These are phyloP conservation scores for Macrophomina pseudophaseolina DNA, from an alignment of 2,329 filamentous ascomycete genomes.

Conservation along the genomic window DNA sequence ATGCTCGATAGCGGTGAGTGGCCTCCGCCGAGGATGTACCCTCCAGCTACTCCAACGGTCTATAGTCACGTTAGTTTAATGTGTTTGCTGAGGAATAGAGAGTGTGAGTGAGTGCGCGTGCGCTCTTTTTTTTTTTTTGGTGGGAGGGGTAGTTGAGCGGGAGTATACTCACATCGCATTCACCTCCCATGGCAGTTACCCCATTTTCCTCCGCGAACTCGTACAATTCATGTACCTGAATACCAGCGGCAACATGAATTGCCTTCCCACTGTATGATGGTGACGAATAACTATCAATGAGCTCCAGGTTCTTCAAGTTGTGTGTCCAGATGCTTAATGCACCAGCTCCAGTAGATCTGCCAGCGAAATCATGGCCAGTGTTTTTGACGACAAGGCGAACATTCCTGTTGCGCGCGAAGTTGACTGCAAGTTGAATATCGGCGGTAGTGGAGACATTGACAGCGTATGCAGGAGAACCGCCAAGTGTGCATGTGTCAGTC, in stretches of 20 bases:
- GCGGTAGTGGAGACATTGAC: slow-evolving; percentile 30
- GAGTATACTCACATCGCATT: slow-evolving; percentile 30
- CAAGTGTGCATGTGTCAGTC: slow-evolving; percentile 28
- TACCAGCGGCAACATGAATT: slow-evolving; percentile 37
- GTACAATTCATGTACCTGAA: slow-evolving; percentile 39
- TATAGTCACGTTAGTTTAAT: not conserved
- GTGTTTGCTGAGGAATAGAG: too few species aligned
- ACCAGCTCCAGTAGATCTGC: slow-evolving; percentile 41
- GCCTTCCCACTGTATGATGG: slow-evolving; percentile 37
- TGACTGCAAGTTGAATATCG: slow-evolving; percentile 31
- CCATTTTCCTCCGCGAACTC: slow-evolving; percentile 33
- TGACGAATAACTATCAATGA: slow-evolving; percentile 37
- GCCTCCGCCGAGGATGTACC: slow-evolving; percentile 40
- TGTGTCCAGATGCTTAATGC: slow-evolving; percentile 44
- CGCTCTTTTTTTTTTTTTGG: too few species aligned
- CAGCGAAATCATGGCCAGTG: slow-evolving; percentile 44
- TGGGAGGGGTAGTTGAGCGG: too few species aligned
- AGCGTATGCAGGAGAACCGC: not conserved
- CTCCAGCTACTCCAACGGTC: slow-evolving; percentile 41
- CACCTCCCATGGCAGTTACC: slow-evolving; percentile 35
- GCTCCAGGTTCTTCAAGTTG: slow-evolving; percentile 41
- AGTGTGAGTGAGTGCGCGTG: too few species aligned
- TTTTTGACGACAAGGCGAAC: slow-evolving; percentile 45
- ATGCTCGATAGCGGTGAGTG: slow-evolving; percentile 29
- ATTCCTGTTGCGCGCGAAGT: slow-evolving; percentile 38